Evolutionary conservation across 2,329 filamentous ascomycete species (phyloP).

Genomic region (Paecilomyces niveus): DNA sequence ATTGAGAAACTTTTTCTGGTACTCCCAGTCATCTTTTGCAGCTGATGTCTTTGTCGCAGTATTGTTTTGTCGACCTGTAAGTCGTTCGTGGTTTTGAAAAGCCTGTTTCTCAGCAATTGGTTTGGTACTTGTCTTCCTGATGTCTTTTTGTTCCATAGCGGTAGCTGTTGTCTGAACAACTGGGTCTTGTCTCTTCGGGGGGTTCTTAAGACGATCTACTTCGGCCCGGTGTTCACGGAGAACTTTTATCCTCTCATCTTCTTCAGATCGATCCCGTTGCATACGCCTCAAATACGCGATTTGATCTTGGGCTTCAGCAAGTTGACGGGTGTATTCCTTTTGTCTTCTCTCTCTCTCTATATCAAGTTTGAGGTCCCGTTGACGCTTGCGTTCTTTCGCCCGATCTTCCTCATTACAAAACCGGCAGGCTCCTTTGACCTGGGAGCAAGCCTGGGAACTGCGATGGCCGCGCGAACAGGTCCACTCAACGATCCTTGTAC

Average conservation of each 20-base stretch:
- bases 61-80: not conserved
- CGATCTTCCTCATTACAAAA: conserved; percentile 47
- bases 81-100: too few relatives aligned
- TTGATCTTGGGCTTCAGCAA: conserved; percentile 19
- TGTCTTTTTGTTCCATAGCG: too few relatives aligned
- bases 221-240: conserved; percentile 14
- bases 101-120: too few relatives aligned
- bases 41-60: conserved; percentile 9
- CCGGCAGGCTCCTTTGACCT: conserved; percentile 34
- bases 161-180: too few relatives aligned
- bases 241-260: conserved; percentile 13
- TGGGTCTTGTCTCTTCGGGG: conserved; percentile 1
- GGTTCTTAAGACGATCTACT: conserved; percentile 8
- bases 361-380: conserved; percentile 46
- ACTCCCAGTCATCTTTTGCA: conserved; percentile 53
- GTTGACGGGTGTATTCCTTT: conserved; percentile 11
- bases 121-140: too few relatives aligned
- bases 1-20: conserved; percentile 49
- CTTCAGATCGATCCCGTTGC: conserved; percentile 10
- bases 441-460: conserved; percentile 41
- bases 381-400: conserved; percentile 36
- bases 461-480: conserved; percentile 49
- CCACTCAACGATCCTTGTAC: conserved; percentile 35
- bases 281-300: conserved; percentile 12
- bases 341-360: conserved; percentile 19